These are phyloP conservation scores for Teunomyces atbi DNA, from an alignment of 805 yeast genomes.

Conservation along the genomic window DNA sequence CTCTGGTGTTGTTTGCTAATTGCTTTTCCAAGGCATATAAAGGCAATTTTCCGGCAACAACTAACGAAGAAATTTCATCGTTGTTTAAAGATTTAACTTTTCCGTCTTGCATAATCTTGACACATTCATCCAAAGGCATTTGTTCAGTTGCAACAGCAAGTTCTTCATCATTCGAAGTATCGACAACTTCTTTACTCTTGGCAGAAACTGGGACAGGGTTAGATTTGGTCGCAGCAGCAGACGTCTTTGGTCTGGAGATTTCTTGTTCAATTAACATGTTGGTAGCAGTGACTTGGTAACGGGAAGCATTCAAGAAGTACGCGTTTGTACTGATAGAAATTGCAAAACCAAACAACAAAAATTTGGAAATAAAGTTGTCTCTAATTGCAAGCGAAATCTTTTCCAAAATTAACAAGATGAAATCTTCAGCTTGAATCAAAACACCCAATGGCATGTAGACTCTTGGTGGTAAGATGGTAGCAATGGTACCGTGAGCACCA, in stretches of 20 bases:
- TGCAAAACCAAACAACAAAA: slow-evolving; percentile 67
- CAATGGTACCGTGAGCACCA: slow-evolving; percentile 50
- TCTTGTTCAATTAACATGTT: slow-evolving; percentile 40
- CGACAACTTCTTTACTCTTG: slow-evolving; percentile 3
- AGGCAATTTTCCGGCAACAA: slow-evolving; percentile 76
- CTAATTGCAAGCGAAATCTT: slow-evolving; percentile 66
- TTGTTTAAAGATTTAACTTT: slow-evolving; percentile 62
- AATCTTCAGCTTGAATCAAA: slow-evolving; percentile 61
- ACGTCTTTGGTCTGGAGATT: slow-evolving; percentile 28
- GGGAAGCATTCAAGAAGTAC: slow-evolving; percentile 83
- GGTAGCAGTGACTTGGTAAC: slow-evolving; percentile 53
- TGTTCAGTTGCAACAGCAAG: slow-evolving; percentile 17
- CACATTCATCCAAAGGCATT: slow-evolving; percentile 64
- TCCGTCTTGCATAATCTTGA: slow-evolving; percentile 66
- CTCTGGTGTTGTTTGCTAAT: slow-evolving; percentile 83
- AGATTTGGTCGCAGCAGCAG: slow-evolving; percentile 2
- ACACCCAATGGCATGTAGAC: slow-evolving; percentile 57
- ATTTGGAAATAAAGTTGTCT: slow-evolving; percentile 78
- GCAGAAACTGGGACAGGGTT: slow-evolving; percentile 1
- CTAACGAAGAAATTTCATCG: slow-evolving; percentile 72
- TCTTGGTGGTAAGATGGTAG: slow-evolving; percentile 57
- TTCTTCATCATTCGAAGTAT: slow-evolving; percentile 22
- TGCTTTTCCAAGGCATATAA: slow-evolving; percentile 93
- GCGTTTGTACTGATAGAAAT: slow-evolving; percentile 78
- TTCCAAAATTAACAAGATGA: slow-evolving; percentile 48